Evolutionary conservation across 148 eudicot genomes (phyloP).

Genomic region (Fallopia convolvulus): DNA sequence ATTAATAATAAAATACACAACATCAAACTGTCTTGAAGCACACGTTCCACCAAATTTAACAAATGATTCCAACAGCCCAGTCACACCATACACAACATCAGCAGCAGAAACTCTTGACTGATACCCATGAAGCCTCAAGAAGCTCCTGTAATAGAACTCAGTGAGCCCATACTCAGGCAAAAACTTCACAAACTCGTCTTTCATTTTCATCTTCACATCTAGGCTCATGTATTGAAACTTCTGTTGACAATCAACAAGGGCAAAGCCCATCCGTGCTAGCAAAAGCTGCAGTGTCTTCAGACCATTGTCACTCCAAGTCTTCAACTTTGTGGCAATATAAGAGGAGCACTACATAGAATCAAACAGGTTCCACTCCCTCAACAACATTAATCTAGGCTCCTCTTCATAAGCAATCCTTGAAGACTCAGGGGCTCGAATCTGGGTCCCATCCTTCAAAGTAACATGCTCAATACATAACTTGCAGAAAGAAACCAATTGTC

Average conservation of each 20-base stretch:
- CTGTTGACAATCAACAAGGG: conserved; percentile 85
- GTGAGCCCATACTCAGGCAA: conserved; percentile 79
- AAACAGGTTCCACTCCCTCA: conserved; percentile 96
- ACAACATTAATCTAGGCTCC: conserved; percentile 90
- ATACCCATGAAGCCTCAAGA: conserved; percentile 78
- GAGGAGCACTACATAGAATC: conserved; percentile 97
- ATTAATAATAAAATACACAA: too few relatives aligned
- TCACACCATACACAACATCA: conserved; percentile 92
- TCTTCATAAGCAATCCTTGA: conserved; percentile 89
- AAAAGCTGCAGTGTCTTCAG: conserved; percentile 88
- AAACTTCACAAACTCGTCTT: conserved; percentile 77
- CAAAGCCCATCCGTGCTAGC: conserved; percentile 98
- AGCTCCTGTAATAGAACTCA: conserved; percentile 88
- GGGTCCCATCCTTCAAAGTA: conserved; percentile 90
- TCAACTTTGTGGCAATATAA: conserved; percentile 85
- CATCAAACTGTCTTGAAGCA: conserved; percentile 82
- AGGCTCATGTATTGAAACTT: conserved; percentile 88
- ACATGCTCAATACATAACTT: too few relatives aligned
- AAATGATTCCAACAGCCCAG: conserved; percentile 81
- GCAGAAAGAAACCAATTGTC: too few relatives aligned
- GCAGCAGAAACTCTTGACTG: conserved; percentile 92
- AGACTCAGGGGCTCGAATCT: conserved; percentile 74
- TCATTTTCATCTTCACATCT: conserved; percentile 85
- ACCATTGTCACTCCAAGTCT: conserved; percentile 98
- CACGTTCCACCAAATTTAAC: conserved; percentile 69